Conservation (phyloP, 208 protist genomes). For the Zelonia costaricensis region DNA sequence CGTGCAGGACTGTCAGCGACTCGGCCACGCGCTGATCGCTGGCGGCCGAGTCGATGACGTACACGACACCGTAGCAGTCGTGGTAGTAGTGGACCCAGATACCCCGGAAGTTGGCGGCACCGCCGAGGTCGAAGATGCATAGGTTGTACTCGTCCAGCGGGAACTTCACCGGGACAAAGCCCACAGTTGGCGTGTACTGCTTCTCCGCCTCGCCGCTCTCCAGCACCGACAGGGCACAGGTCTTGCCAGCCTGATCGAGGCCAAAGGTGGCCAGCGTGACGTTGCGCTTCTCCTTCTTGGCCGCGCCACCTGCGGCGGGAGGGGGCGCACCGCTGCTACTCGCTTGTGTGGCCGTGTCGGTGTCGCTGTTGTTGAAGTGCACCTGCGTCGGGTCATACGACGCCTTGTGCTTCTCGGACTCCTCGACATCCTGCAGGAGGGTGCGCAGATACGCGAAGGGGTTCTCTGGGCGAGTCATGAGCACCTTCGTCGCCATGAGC, state of each 20-base stretch:
- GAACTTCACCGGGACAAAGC: conserved; percentile 88
- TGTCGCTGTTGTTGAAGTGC: conserved; percentile 32
- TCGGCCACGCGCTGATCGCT: conserved; percentile 65
- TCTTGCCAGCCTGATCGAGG: conserved; percentile 97
- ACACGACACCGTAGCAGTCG: conserved; percentile 91
- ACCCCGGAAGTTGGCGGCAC: conserved; percentile 85
- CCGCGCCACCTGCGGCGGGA: neutral
- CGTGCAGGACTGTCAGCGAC: conserved; percentile 63
- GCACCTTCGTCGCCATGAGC: conserved; percentile 83
- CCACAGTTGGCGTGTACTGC: conserved; percentile 88
- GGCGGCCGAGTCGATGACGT: conserved; percentile 78
- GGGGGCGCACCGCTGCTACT: neutral
- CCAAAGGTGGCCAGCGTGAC: conserved; percentile 90
- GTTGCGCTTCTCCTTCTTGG: conserved; percentile 26
- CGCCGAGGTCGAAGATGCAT: conserved; percentile 92
- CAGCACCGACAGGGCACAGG: conserved; percentile 98
- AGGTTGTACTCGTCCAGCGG: conserved; percentile 86
- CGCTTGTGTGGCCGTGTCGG: conserved; percentile 1
- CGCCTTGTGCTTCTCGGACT: conserved; percentile 69
- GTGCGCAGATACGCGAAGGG: conserved; percentile 84
- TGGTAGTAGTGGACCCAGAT: conserved; percentile 94
- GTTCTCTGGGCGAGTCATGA: conserved; percentile 87
- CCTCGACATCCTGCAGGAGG: conserved; percentile 72
- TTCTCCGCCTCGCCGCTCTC: conserved; percentile 94
- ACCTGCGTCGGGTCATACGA: conserved; percentile 84